Evolutionary conservation across 2,329 filamentous ascomycete species (phyloP).

Genomic region (Diplodia intermedia): DNA sequence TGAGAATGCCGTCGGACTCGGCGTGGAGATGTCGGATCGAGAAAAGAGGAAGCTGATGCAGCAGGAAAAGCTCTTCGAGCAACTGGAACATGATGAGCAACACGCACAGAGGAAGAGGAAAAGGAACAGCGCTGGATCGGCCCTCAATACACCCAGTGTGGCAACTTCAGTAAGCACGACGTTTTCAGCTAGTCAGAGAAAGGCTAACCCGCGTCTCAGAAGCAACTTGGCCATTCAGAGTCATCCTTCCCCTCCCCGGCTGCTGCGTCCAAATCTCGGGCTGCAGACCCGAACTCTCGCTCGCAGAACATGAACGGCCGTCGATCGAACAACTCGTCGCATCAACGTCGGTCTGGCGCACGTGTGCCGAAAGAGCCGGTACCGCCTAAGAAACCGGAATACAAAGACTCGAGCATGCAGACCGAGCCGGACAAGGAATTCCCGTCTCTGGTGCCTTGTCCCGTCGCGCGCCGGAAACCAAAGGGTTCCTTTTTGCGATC

Average conservation of each 20-base stretch:
- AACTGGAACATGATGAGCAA: conserved; percentile 65
- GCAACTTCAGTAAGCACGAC: conserved; percentile 50
- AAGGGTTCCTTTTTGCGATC: conserved; percentile 46
- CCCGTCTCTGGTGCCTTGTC: conserved; percentile 42
- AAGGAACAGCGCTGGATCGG: conserved; percentile 62
- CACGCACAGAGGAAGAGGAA: conserved; percentile 62
- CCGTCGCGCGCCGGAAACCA: conserved; percentile 39
- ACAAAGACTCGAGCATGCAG: conserved; percentile 43
- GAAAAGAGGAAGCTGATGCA: conserved; percentile 69
- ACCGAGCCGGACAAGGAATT: conserved; percentile 53
- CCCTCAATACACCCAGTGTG: conserved; percentile 58
- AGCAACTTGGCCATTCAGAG: conserved; percentile 47
- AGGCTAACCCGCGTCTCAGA: conserved; percentile 40
- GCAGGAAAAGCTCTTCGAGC: conserved; percentile 67
- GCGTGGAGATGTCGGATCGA: conserved; percentile 64
- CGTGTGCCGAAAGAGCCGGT: conserved; percentile 46
- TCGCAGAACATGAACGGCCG: conserved; percentile 27
- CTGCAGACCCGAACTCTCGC: conserved; percentile 32
- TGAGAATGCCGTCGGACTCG: conserved; percentile 51
- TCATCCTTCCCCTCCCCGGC: conserved; percentile 38
- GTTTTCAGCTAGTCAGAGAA: conserved; percentile 31
- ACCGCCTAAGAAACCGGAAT: conserved; percentile 45
- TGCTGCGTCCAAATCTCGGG: conserved; percentile 39
- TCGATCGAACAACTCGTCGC: conserved; percentile 29
- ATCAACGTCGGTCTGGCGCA: conserved; percentile 39